A percentile compares a stretch with the other conserved stretches of the same genome.
Conservation (phyloP, 2,329 filamentous ascomycete genomes). For the Sporothrix variecibatus region DNA sequence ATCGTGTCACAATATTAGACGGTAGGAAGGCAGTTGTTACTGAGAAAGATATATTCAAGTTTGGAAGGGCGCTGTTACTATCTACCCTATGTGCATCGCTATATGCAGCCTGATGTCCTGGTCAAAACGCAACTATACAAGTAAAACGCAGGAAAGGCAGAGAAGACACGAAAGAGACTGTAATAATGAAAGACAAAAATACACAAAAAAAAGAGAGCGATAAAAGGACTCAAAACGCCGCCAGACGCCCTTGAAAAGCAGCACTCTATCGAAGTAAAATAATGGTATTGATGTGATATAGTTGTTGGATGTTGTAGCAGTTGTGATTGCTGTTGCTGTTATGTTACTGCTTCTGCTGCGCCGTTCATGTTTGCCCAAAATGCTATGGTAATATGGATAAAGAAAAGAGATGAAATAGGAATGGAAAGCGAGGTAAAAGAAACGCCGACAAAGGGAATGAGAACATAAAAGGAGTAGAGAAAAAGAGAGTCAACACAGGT, state of each 20-base stretch:
- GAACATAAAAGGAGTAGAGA: neutral
- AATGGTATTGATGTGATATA: neutral
- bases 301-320: neutral
- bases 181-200: neutral
- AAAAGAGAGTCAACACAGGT: neutral
- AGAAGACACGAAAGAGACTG: neutral
- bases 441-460: constrained; percentile 7
- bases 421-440: neutral
- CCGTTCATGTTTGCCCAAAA: constrained; percentile 4
- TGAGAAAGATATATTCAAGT: neutral
- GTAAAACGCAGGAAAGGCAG: neutral
- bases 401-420: neutral
- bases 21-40: too few species aligned
- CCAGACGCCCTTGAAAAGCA: constrained; percentile 1
- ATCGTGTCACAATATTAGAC: neutral
- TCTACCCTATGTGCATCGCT: constrained; percentile 5
- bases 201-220: neutral
- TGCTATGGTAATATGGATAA: constrained; percentile 8
- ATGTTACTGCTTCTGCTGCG: constrained; percentile 6
- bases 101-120: neutral
- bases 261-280: neutral
- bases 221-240: neutral
- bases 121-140: neutral
- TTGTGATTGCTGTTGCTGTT: neutral
- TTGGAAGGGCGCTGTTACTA: neutral